phyloP scores from a whole-genome alignment of 192 early-diverging fungal genomes.

The Backusella morwellensis region DNA sequence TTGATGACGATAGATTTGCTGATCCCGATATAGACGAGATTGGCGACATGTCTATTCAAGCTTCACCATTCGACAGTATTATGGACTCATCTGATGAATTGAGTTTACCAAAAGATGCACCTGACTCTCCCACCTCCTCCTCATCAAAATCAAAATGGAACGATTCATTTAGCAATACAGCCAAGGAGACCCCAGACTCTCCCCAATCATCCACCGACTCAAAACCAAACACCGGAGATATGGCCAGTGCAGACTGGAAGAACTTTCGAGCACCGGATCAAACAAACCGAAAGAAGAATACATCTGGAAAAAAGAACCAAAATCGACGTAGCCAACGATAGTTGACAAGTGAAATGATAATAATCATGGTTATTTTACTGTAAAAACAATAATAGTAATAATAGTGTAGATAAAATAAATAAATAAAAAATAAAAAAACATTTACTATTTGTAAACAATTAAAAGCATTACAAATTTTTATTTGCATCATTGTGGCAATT shows the following conservation, averaged over 20 bases:
- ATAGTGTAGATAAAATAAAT: too few relatives aligned
- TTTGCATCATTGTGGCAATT: too few relatives aligned
- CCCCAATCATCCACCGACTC: neutral
- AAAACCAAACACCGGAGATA: neutral
- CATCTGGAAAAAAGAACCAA: neutral
- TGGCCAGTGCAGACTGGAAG: neutral
- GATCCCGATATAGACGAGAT: neutral
- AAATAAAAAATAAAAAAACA: too few relatives aligned
- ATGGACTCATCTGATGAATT: neutral
- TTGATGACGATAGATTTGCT: slow-evolving; percentile 3
- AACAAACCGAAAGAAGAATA: neutral
- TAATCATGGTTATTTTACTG: neutral
- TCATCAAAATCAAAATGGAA: neutral
- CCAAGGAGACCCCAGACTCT: neutral
- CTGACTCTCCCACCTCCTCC: neutral
- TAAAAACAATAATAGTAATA: neutral
- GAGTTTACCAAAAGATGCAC: neutral
- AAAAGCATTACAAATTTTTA: too few relatives aligned
- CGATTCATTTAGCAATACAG: neutral
- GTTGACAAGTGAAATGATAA: neutral
- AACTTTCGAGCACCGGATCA: neutral
- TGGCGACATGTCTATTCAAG: neutral
- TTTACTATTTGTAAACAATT: too few relatives aligned
- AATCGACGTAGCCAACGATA: neutral
- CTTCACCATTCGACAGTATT: neutral